These are phyloP conservation scores for Aspergillus floridensis DNA, from an alignment of 2,329 filamentous ascomycete genomes.

Conservation along the genomic window DNA sequence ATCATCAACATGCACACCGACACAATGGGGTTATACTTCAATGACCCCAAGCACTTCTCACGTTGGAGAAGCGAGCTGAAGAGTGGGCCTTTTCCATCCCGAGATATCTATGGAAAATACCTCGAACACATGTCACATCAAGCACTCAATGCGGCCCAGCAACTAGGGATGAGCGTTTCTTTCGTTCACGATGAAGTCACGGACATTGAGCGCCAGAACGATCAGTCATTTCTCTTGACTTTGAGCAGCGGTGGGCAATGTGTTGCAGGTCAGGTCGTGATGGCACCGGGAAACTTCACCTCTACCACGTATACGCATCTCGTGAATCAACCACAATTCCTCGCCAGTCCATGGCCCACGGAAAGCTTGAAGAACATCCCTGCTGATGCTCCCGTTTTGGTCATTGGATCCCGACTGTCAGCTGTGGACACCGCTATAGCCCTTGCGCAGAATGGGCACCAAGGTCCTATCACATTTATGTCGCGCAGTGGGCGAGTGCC, in stretches of 20 bases:
- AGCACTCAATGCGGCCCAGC: slow-evolving; percentile 1
- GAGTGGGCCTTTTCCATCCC: slow-evolving; percentile 7
- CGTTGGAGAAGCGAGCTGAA: slow-evolving; percentile 5
- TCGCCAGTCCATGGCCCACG: slow-evolving; percentile 13
- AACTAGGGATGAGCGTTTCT: slow-evolving; percentile 2
- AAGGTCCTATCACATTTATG: slow-evolving; percentile 12
- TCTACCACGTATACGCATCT: slow-evolving; percentile 7
- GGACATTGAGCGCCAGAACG: slow-evolving; percentile 8
- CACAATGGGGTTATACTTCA: slow-evolving; percentile 10
- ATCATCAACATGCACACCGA: slow-evolving; percentile 12
- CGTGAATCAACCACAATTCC: slow-evolving; percentile 6
- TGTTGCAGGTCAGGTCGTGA: slow-evolving; percentile 1
- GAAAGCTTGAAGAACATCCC: slow-evolving; percentile 6
- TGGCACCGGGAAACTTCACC: slow-evolving; percentile 11
- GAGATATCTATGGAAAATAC: slow-evolving; percentile 9
- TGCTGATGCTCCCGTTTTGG: slow-evolving; percentile 4
- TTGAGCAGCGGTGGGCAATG: background rate
- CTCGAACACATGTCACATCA: slow-evolving; percentile 8
- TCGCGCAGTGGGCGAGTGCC: slow-evolving; percentile 11
- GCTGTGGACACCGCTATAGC: slow-evolving; percentile 10
- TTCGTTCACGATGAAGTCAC: slow-evolving; percentile 6
- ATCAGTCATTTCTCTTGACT: slow-evolving; percentile 3
- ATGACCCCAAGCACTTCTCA: slow-evolving; percentile 9
- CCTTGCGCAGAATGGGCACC: slow-evolving; percentile 8
- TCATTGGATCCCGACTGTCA: slow-evolving; percentile 11